A percentile compares a stretch with the other conserved stretches of the same genome.
These are phyloP conservation scores for Fusarium tupiense DNA, from an alignment of 2,329 filamentous ascomycete genomes.

Conservation along the genomic window DNA sequence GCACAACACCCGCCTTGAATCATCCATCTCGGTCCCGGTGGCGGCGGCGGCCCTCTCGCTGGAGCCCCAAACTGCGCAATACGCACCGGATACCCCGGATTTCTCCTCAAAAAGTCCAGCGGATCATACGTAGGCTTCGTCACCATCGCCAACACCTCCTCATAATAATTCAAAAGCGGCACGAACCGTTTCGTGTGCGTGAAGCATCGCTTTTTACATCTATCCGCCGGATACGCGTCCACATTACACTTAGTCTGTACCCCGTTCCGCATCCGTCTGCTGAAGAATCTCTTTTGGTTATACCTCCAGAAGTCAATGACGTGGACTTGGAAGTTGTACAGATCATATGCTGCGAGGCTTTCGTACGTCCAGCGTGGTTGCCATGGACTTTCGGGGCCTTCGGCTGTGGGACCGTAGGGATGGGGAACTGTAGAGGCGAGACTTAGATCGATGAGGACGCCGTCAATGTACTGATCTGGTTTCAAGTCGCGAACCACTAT, in stretches of 20 bases:
- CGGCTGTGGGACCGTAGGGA: neutral
- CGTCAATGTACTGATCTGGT: slow-evolving; percentile 14
- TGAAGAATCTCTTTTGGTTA: neutral
- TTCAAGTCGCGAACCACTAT: slow-evolving; percentile 3
- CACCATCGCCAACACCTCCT: neutral
- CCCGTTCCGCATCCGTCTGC: neutral
- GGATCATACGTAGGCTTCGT: neutral
- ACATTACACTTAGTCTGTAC: neutral
- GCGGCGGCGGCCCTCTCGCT: neutral
- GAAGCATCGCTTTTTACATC: neutral
- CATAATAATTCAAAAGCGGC: neutral
- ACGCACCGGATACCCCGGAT: neutral
- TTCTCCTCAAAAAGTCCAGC: neutral
- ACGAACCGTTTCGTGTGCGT: neutral
- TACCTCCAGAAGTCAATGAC: neutral
- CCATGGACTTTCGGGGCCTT: no score
- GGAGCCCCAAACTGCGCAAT: neutral
- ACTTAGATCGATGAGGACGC: slow-evolving; percentile 12
- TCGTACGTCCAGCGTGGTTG: slow-evolving; percentile 6
- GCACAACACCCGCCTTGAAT: neutral
- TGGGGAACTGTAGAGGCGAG: slow-evolving; percentile 10
- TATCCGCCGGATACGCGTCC: neutral
- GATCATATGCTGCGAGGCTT: slow-evolving; percentile 17
- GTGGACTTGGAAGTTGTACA: neutral
- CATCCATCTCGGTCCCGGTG: neutral